These are phyloP conservation scores for Gardenia jasminoides DNA, from an alignment of 257 asterid genomes.

Conservation along the genomic window DNA sequence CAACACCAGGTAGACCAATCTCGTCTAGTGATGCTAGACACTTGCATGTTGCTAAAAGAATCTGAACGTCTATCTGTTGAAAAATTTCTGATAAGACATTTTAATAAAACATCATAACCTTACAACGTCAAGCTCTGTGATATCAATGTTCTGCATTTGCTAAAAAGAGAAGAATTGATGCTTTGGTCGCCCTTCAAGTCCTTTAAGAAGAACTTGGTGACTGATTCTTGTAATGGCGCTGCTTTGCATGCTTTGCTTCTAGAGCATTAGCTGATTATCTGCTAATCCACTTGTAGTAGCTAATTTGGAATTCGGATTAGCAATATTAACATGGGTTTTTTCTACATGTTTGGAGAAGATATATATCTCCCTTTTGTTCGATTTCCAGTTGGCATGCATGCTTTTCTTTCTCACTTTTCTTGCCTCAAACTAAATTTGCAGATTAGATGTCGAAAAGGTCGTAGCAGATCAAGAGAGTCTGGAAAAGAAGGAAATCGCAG, in stretches of 20 bases:
- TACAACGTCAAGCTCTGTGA: neutral
- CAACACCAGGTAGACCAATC: neutral
- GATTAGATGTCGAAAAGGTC: slow-evolving; percentile 69
- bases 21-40: neutral
- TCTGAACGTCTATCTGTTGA: neutral
- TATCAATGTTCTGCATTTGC: neutral
- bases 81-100: too few relatives aligned
- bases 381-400: neutral
- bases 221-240: neutral
- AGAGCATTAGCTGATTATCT: neutral
- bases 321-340: neutral
- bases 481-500: slow-evolving; percentile 66
- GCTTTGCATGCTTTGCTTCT: neutral
- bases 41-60: neutral
- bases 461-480: slow-evolving; percentile 49
- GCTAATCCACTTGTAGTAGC: neutral
- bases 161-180: neutral
- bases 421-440: slow-evolving; percentile 30
- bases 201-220: neutral
- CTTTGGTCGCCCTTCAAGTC: neutral
- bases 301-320: neutral
- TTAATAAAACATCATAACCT: neutral
- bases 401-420: slow-evolving; percentile 9
- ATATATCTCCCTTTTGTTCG: neutral
- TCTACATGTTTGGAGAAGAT: neutral